Evolutionary conservation across 805 yeast genomes (phyloP).

Genomic region (Ogataea chonburiensis): DNA sequence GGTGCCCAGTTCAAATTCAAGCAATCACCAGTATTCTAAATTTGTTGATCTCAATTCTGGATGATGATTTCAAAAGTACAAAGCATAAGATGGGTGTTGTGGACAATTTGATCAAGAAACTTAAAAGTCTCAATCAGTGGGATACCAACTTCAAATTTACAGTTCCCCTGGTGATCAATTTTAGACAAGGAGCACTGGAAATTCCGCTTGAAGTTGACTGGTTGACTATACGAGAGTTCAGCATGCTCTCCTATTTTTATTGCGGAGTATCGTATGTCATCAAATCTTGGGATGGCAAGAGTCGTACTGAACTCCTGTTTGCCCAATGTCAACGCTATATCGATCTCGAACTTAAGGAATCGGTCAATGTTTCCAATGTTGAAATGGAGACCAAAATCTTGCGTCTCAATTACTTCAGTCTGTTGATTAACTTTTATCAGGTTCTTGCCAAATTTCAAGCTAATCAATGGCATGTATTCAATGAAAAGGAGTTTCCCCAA

Average conservation of each 20-base stretch:
- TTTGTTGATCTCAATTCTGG: constrained; percentile 30
- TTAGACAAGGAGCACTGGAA: constrained; percentile 1
- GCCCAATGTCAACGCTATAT: constrained; percentile 37
- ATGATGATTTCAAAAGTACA: constrained; percentile 27
- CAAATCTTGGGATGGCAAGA: constrained; percentile 36
- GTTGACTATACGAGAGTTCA: constrained; percentile 44
- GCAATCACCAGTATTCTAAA: constrained; percentile 34
- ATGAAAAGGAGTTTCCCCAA: constrained; percentile 8
- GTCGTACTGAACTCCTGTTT: constrained; percentile 38
- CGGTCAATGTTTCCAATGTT: constrained; percentile 14
- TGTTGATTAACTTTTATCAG: constrained; percentile 37
- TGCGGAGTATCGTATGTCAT: constrained; percentile 41
- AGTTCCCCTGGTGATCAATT: constrained; percentile 3
- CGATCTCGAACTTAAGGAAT: constrained; percentile 28
- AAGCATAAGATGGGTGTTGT: constrained; percentile 27
- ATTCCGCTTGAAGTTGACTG: constrained; percentile 37
- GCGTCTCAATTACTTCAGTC: constrained; percentile 32
- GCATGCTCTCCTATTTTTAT: constrained; percentile 40
- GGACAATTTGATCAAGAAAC: constrained; percentile 31
- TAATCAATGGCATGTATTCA: constrained; percentile 11
- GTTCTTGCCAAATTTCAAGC: constrained; percentile 37
- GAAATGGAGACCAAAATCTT: constrained; percentile 30
- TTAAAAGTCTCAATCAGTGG: constrained; percentile 29
- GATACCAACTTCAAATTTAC: constrained; percentile 8
- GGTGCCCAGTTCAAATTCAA: constrained; percentile 33